Percentiles rank a stretch among this genome's conserved stretches.
These are phyloP conservation scores for Penicillium tannophilum DNA, from an alignment of 495 filamentous ascomycete species.

Conservation along the genomic window DNA sequence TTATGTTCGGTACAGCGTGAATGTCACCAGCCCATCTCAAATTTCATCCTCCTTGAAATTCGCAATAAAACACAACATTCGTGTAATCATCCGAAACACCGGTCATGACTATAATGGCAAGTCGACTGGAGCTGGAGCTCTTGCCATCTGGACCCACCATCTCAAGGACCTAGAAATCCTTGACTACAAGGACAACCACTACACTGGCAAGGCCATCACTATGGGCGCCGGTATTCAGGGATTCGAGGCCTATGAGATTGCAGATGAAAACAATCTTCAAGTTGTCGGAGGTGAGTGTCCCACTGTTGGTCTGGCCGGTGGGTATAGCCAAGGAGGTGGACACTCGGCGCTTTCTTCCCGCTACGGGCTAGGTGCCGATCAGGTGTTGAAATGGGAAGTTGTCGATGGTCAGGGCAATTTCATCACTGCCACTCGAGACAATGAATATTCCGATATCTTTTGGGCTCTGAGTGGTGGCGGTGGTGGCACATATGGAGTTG, in stretches of 20 bases:
- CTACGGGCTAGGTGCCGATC: constrained; percentile 65
- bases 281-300: constrained; percentile 41
- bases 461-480: constrained; percentile 71
- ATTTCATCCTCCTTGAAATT: constrained; percentile 45
- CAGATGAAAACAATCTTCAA: constrained; percentile 24
- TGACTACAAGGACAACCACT: constrained; percentile 37
- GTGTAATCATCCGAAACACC: constrained; percentile 67
- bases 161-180: constrained; percentile 48
- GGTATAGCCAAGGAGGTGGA: constrained; percentile 64
- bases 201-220: constrained; percentile 53
- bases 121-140: constrained; percentile 56
- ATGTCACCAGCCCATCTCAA: constrained; percentile 35
- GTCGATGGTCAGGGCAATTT: constrained; percentile 54
- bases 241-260: constrained; percentile 47
- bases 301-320: constrained; percentile 49
- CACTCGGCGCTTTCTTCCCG: constrained; percentile 53
- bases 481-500: constrained; percentile 63
- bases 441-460: constrained; percentile 61
- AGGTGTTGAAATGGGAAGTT: constrained; percentile 63
- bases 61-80: constrained; percentile 56
- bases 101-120: constrained; percentile 60
- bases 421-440: constrained; percentile 53
- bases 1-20: constrained; percentile 55
- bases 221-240: constrained; percentile 47
- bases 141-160: constrained; percentile 60